Conservation (phyloP, 2,329 filamentous ascomycete genomes). For the Aspergillus fijiensis region DNA sequence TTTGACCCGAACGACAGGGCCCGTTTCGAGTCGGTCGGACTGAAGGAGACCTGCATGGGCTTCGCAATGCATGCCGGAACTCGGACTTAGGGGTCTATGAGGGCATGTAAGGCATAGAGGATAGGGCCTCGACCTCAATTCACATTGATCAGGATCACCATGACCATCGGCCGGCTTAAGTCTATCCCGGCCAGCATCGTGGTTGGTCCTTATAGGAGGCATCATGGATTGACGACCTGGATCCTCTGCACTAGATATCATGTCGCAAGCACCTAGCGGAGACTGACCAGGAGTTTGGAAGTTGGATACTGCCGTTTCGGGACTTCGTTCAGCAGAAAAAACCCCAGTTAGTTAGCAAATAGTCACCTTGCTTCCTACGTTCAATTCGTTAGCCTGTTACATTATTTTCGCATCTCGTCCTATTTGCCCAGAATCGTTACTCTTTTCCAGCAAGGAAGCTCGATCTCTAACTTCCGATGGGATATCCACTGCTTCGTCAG, state of each 20-base stretch:
- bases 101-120: background rate
- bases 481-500: slow-evolving; percentile 5
- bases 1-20: background rate
- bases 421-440: slow-evolving; percentile 4
- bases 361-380: background rate
- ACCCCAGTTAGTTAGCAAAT: slow-evolving; percentile 2
- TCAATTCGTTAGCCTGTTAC: background rate
- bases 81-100: background rate
- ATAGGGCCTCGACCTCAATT: background rate
- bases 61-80: background rate
- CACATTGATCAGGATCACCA: slow-evolving; percentile 16
- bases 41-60: background rate
- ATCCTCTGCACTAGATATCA: background rate
- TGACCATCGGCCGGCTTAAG: slow-evolving; percentile 9
- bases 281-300: background rate
- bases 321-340: background rate
- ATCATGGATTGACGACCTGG: background rate
- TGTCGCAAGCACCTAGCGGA: background rate
- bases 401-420: background rate
- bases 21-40: background rate
- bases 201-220: slow-evolving; percentile 1
- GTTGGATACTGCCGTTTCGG: background rate
- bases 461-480: background rate
- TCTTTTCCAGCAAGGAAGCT: background rate
- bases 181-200: background rate